A percentile compares a stretch with the other conserved stretches of the same genome.
Evolutionary conservation across 2,329 filamentous ascomycete genomes (phyloP).

Genomic region (Colletotrichum sp.): DNA sequence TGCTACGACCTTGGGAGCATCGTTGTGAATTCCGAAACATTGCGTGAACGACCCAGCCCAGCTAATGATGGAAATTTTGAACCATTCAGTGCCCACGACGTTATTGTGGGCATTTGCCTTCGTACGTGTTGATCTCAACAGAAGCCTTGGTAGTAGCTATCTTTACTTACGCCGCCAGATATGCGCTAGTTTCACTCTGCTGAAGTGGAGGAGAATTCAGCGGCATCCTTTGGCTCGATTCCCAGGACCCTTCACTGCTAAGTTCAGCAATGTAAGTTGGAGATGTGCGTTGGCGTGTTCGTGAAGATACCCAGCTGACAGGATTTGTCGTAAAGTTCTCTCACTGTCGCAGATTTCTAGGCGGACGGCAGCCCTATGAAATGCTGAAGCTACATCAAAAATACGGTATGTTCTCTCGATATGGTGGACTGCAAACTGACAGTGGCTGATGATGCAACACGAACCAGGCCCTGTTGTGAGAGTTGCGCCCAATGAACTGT

Average conservation of each 20-base stretch:
- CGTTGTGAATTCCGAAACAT: background rate
- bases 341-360: background rate
- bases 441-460: background rate
- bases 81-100: background rate
- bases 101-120: background rate
- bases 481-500: conserved; percentile 50
- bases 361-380: background rate
- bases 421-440: background rate
- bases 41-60: background rate
- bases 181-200: background rate
- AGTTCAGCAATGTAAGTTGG: background rate
- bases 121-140: background rate
- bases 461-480: conserved; percentile 48
- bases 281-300: background rate
- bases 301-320: background rate
- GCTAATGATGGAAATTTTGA: background rate
- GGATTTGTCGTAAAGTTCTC: background rate
- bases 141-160: background rate
- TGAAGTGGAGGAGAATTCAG: background rate
- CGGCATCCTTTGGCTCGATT: background rate
- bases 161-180: background rate
- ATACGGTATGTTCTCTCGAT: background rate
- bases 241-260: background rate
- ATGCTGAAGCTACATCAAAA: background rate
- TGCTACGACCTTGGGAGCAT: background rate